phyloP scores from a whole-genome alignment of 139 green algal genomes.

The Axilococcus clingmanii region DNA sequence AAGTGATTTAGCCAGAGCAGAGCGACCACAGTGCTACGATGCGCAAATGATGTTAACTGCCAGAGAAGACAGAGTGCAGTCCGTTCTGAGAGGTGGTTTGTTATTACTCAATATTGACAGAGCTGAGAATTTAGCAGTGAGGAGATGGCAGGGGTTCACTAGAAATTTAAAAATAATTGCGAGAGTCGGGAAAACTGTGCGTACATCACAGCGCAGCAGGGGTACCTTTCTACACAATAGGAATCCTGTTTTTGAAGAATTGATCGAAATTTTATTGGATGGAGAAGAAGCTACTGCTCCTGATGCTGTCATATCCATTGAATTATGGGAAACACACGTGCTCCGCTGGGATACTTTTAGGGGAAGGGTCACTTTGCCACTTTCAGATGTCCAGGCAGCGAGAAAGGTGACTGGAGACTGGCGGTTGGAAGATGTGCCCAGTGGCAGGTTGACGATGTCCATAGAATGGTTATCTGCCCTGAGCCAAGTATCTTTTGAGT shows the following conservation, averaged over 20 bases:
- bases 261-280: conserved; percentile 20
- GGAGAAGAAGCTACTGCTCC: neutral
- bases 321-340: conserved; percentile 8
- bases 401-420: conserved; percentile 8
- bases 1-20: no score
- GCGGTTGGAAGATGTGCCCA: conserved; percentile 1
- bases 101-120: conserved; percentile 16
- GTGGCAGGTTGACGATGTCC: neutral
- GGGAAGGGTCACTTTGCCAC: conserved; percentile 6
- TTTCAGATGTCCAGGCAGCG: conserved; percentile 2
- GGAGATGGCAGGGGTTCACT: neutral
- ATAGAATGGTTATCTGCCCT: conserved; percentile 7
- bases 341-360: neutral
- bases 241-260: conserved; percentile 26
- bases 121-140: conserved; percentile 3
- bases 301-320: conserved; percentile 9
- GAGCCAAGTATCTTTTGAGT: neutral
- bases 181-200: neutral
- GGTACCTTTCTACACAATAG: neutral
- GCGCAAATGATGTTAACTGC: no score
- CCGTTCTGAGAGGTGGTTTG: conserved; percentile 18
- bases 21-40: no score
- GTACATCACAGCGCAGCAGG: conserved; percentile 10
- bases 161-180: conserved; percentile 1
- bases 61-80: no score